These are phyloP conservation scores for Mycena latifolia DNA, from an alignment of 768 basidiomycete genomes.

Conservation along the genomic window DNA sequence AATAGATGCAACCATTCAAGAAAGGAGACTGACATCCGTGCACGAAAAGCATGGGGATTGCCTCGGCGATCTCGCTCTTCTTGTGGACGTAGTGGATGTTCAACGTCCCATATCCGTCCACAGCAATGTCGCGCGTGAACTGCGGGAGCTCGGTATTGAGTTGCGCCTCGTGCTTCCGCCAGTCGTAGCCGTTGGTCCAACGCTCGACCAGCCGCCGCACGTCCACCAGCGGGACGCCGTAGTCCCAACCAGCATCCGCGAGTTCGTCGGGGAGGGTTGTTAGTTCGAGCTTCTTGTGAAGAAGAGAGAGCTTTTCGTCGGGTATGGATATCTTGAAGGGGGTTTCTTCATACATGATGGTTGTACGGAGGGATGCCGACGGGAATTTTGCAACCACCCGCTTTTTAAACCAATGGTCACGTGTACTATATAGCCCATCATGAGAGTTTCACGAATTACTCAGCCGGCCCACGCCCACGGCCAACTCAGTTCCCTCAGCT, in stretches of 20 bases:
- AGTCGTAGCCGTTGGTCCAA: conserved; percentile 1
- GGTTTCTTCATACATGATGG: conserved; percentile 1
- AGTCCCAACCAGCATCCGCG: not conserved
- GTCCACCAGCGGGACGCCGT: not conserved
- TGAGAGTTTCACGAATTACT: too few relatives aligned
- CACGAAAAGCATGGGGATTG: conserved; percentile 15
- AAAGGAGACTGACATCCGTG: conserved; percentile 29
- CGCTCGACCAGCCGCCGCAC: not conserved
- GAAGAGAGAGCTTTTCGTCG: not conserved
- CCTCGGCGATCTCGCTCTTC: not conserved
- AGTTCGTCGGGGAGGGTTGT: conserved; percentile 4
- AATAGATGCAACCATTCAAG: not conserved
- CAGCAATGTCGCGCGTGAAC: conserved; percentile 5
- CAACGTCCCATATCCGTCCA: not conserved
- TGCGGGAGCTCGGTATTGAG: conserved; percentile 6
- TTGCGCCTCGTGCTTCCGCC: not conserved
- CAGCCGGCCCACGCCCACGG: too few relatives aligned
- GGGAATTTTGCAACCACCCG: too few relatives aligned
- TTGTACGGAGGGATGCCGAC: too few relatives aligned
- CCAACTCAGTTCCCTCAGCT: too few relatives aligned
- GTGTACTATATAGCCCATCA: too few relatives aligned
- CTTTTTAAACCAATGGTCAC: too few relatives aligned
- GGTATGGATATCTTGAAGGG: not conserved
- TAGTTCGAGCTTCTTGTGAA: not conserved
- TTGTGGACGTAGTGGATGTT: conserved; percentile 7